Conservation (phyloP, 73 alveolate species). For the Paramecium caudatum region DNA sequence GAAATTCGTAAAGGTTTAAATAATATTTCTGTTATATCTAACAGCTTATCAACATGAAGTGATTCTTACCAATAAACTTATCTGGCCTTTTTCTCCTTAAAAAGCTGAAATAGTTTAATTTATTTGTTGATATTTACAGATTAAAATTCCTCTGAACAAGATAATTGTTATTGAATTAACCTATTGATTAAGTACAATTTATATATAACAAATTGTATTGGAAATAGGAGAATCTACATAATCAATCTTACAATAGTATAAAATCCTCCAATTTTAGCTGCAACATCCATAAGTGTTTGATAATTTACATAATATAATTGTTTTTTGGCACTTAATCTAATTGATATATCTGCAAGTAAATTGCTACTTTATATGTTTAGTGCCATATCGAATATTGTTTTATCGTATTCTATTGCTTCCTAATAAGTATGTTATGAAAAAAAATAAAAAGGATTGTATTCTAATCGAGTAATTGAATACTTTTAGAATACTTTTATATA, state of each 20-base stretch:
- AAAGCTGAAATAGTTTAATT: too few species aligned
- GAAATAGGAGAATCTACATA: background rate
- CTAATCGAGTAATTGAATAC: background rate
- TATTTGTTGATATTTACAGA: too few species aligned
- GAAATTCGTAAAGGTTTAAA: background rate
- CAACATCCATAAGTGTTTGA: slow-evolving; percentile 14
- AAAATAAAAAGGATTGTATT: slow-evolving; percentile 15
- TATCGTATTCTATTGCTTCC: background rate
- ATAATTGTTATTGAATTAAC: background rate
- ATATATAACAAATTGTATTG: background rate
- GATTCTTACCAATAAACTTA: too few species aligned
- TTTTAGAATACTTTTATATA: background rate
- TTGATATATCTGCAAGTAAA: background rate
- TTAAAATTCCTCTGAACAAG: too few species aligned
- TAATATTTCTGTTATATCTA: background rate
- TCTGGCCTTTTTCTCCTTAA: too few species aligned
- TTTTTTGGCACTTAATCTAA: background rate
- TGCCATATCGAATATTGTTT: background rate
- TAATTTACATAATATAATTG: background rate
- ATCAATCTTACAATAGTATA: background rate
- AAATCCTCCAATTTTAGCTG: slow-evolving; percentile 24
- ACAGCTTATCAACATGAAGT: background rate
- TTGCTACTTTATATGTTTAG: background rate
- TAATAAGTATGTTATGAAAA: background rate
- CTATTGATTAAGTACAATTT: background rate